phyloP scores from a whole-genome alignment of 2,329 filamentous ascomycete species.

The Aspergillus quadricinctus region DNA sequence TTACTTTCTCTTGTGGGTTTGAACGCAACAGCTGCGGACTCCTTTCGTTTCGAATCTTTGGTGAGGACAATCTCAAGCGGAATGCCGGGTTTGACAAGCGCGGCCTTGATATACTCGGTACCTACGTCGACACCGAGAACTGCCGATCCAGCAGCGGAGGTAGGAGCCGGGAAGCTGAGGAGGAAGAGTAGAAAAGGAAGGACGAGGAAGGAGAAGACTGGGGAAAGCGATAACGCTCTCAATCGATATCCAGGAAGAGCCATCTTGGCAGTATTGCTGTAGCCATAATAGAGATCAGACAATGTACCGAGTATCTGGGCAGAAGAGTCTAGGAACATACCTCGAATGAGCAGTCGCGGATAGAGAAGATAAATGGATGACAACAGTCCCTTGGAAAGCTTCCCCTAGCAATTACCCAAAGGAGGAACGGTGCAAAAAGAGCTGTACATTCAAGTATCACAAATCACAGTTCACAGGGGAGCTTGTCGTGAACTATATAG shows the following conservation, averaged over 20 bases:
- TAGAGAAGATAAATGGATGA: not conserved
- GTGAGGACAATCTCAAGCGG: constrained; percentile 97
- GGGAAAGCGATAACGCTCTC: constrained; percentile 19
- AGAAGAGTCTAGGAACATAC: not conserved
- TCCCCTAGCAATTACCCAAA: not conserved
- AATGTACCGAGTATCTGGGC: not conserved
- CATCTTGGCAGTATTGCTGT: constrained; percentile 21
- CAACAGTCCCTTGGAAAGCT: not conserved
- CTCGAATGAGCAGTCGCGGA: not conserved
- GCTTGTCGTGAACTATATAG: constrained; percentile 1
- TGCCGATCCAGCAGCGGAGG: constrained; percentile 63
- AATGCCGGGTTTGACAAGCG: constrained; percentile 91
- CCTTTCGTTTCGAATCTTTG: constrained; percentile 96
- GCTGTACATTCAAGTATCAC: not conserved
- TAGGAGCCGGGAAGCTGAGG: constrained; percentile 51
- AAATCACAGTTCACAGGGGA: not conserved
- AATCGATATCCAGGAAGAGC: constrained; percentile 26
- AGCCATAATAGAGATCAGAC: not conserved
- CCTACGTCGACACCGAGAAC: constrained; percentile 92
- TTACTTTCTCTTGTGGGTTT: constrained; percentile 70
- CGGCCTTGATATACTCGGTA: constrained; percentile 94
- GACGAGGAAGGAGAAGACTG: constrained; percentile 42
- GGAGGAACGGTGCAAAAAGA: not conserved
- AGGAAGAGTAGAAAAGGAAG: constrained; percentile 51
- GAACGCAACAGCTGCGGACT: constrained; percentile 85